phyloP scores from a whole-genome alignment of 768 basidiomycete genomes.

The Hericium alpestre region DNA sequence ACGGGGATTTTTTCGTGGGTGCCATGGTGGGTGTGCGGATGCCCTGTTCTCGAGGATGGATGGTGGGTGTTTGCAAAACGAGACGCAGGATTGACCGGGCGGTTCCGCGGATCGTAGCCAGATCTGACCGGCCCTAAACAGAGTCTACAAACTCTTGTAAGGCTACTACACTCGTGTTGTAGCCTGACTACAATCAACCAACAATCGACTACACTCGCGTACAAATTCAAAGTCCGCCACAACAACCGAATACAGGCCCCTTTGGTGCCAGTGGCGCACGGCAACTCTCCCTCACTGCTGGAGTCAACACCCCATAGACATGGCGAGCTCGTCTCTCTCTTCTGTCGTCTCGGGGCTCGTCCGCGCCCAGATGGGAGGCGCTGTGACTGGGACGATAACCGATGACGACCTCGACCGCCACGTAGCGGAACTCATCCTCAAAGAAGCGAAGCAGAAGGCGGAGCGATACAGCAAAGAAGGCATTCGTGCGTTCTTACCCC shows the following conservation, averaged over 20 bases:
- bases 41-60: no score
- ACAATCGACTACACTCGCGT: no score
- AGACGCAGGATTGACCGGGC: no score
- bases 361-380: constrained; percentile 65
- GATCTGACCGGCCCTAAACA: no score
- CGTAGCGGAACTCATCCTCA: constrained; percentile 84
- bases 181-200: no score
- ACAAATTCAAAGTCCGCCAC: no score
- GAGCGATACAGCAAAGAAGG: constrained; percentile 69
- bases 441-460: constrained; percentile 89
- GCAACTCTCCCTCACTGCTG: neutral
- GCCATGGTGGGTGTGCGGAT: neutral
- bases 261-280: no score
- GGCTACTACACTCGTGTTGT: no score
- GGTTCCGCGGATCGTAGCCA: no score
- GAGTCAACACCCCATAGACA: constrained; percentile 11
- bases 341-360: constrained; percentile 78
- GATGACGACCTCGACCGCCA: constrained; percentile 87
- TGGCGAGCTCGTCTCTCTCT: constrained; percentile 53
- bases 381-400: constrained; percentile 44
- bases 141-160: no score
- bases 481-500: constrained; percentile 64
- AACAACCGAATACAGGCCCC: no score
- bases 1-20: neutral
- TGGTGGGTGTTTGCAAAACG: no score